Percentiles rank a stretch among this genome's conserved stretches.
Conservation (phyloP, 208 protist species). For the Balamuthia mandrillaris region DNA sequence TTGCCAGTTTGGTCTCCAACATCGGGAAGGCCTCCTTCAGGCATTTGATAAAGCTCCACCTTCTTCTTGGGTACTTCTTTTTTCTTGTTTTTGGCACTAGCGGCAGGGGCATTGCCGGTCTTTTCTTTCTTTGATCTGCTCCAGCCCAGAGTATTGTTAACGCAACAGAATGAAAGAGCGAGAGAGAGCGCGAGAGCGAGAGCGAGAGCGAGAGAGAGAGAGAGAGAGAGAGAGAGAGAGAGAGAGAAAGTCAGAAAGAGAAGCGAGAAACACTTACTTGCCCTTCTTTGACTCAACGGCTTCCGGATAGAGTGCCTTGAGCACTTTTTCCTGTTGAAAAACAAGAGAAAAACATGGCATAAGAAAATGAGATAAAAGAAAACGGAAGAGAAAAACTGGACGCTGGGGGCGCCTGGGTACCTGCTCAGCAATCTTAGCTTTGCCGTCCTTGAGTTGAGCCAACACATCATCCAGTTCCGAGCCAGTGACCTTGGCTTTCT, state of each 20-base stretch:
- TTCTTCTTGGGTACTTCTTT: neutral
- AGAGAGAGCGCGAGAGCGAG: neutral
- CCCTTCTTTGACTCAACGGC: neutral
- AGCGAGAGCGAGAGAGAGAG: neutral
- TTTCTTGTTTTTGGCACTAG: too few relatives aligned
- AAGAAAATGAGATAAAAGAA: neutral
- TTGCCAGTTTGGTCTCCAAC: neutral
- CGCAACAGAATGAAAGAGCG: neutral
- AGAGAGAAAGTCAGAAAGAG: neutral
- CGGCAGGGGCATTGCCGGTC: neutral
- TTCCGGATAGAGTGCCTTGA: neutral
- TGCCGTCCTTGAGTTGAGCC: constrained; percentile 7
- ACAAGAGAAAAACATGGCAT: neutral
- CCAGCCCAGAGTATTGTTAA: neutral
- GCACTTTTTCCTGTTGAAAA: constrained; percentile 25
- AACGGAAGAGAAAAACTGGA: neutral
- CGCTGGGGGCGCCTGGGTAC: neutral
- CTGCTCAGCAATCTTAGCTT: constrained; percentile 3
- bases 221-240: neutral
- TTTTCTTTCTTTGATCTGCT: constrained; percentile 40
- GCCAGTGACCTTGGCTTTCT: constrained; percentile 22
- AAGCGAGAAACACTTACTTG: neutral
- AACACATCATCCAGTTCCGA: constrained; percentile 13
- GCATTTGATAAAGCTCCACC: neutral
- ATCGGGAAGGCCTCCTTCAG: neutral